phyloP scores from a whole-genome alignment of 768 basidiomycete genomes.

The Tulasnella sp. region DNA sequence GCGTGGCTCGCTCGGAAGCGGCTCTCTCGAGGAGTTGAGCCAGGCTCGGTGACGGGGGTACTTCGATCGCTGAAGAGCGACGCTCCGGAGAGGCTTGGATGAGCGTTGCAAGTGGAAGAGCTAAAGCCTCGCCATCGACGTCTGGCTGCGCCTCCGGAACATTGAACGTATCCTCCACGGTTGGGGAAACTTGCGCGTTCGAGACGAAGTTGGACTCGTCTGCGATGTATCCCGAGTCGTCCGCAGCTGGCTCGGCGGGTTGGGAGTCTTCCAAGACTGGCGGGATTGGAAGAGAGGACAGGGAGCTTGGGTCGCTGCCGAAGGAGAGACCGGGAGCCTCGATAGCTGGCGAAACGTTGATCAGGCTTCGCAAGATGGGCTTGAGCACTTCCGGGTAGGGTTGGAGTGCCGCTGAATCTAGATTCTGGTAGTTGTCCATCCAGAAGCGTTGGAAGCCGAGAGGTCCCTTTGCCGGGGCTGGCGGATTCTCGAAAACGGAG shows the following conservation, averaged over 20 bases:
- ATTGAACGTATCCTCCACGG: background rate
- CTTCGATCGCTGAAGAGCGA: background rate
- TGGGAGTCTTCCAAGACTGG: background rate
- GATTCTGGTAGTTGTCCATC: conserved; percentile 31
- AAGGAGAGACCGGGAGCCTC: conserved; percentile 13
- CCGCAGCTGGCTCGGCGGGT: background rate
- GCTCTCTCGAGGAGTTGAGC: no score
- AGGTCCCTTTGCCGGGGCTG: conserved; percentile 26
- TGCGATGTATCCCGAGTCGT: background rate
- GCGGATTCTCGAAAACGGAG: conserved; percentile 31
- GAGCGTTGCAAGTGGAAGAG: background rate
- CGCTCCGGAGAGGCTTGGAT: background rate
- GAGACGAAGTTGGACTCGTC: background rate
- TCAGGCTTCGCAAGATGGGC: conserved; percentile 26
- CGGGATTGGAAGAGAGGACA: background rate
- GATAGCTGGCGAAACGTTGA: background rate
- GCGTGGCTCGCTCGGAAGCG: no score
- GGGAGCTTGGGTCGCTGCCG: conserved; percentile 1
- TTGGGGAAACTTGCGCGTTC: background rate
- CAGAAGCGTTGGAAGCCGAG: conserved; percentile 31
- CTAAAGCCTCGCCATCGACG: background rate
- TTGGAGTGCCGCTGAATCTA: background rate
- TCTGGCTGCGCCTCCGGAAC: background rate
- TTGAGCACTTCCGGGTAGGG: conserved; percentile 36
- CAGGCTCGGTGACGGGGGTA: no score